Evolutionary conservation across 2,329 filamentous ascomycete species (phyloP).

Genomic region (Paraconiothyrium brasiliense): DNA sequence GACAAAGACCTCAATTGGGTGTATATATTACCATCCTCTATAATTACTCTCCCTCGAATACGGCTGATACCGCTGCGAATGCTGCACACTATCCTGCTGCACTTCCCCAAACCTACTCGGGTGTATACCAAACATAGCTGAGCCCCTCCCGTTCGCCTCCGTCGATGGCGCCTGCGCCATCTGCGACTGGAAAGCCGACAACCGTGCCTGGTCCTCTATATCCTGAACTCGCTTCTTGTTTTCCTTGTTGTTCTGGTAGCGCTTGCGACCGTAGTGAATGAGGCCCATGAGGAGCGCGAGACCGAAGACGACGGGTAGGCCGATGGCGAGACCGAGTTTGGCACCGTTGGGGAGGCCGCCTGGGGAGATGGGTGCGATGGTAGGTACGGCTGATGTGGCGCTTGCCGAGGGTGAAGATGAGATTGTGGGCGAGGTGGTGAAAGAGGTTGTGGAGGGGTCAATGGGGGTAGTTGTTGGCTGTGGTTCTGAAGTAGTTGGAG

Average conservation of each 20-base stretch:
- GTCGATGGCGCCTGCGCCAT: neutral
- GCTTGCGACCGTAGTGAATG: slow-evolving; percentile 1
- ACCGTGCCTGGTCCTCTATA: neutral
- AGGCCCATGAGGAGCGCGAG: neutral
- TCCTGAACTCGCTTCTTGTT: neutral
- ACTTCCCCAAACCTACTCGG: slow-evolving; percentile 10
- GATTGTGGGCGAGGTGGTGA: neutral
- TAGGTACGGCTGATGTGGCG: neutral
- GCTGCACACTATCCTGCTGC: neutral
- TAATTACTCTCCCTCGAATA: slow-evolving; percentile 2
- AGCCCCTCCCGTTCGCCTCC: neutral
- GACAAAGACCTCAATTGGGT: too few relatives aligned
- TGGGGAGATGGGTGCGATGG: neutral
- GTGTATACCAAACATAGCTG: slow-evolving; percentile 3
- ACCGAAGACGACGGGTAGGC: neutral
- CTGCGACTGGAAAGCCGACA: slow-evolving; percentile 1
- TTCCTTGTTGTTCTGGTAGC: neutral
- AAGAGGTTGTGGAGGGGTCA: neutral
- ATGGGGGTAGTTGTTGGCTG: neutral
- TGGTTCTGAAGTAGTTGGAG: neutral
- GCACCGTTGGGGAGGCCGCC: neutral
- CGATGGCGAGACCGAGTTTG: slow-evolving; percentile 1
- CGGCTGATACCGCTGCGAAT: neutral
- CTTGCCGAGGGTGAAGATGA: neutral
- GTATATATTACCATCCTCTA: neutral